Percentiles rank a stretch among this genome's conserved stretches.
phyloP scores from a whole-genome alignment of 768 basidiomycete genomes.

The Calocybe cyanea region DNA sequence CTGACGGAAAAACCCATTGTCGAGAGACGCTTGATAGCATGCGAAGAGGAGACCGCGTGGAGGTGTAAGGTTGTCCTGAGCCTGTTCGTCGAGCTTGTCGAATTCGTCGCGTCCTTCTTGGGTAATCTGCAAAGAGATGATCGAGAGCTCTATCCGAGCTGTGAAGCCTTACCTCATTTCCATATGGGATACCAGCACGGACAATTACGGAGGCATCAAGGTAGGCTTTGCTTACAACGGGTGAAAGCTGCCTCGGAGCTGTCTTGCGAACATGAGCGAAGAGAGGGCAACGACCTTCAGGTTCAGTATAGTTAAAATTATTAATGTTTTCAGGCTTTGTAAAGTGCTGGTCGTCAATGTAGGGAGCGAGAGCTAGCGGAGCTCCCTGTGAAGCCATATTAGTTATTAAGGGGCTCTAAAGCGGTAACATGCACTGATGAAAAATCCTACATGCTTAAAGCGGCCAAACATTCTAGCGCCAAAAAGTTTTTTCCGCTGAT shows the following conservation, averaged over 20 bases:
- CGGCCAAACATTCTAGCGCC: slow-evolving; percentile 24
- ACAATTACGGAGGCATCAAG: slow-evolving; percentile 21
- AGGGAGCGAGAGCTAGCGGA: no score
- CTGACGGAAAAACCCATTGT: slow-evolving; percentile 31
- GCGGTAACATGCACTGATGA: neutral
- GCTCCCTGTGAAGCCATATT: no score
- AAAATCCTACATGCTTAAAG: slow-evolving; percentile 18
- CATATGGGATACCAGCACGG: slow-evolving; percentile 31
- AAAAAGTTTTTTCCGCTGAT: slow-evolving; percentile 20
- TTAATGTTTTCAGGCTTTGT: no score
- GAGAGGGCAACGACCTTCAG: no score
- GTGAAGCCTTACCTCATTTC: slow-evolving; percentile 21
- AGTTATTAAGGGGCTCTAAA: no score
- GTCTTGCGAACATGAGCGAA: slow-evolving; percentile 29
- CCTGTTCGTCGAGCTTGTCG: neutral
- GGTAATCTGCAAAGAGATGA: neutral
- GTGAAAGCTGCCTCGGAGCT: slow-evolving; percentile 22
- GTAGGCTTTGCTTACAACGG: slow-evolving; percentile 15
- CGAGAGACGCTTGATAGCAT: slow-evolving; percentile 32
- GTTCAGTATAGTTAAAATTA: no score
- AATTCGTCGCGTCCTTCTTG: neutral
- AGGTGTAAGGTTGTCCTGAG: neutral
- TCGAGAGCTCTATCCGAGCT: neutral
- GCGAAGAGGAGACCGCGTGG: slow-evolving; percentile 28
- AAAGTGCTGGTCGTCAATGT: no score